phyloP scores from a whole-genome alignment of 805 yeast species.

The Ogataea minuta region DNA sequence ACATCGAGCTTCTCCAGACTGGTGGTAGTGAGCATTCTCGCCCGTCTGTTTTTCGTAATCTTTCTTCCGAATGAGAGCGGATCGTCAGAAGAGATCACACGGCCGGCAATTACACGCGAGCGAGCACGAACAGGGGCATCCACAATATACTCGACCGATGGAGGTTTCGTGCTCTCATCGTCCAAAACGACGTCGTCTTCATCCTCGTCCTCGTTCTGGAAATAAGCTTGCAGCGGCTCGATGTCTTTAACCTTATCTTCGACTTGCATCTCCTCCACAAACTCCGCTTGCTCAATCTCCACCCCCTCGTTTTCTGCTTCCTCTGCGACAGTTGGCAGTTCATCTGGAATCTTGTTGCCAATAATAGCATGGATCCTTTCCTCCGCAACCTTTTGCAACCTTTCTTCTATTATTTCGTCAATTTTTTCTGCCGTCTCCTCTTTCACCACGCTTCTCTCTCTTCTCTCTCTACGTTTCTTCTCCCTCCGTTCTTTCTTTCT shows the following conservation, averaged over 20 bases:
- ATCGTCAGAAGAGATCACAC: conserved; percentile 22
- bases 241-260: not conserved
- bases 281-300: conserved; percentile 5
- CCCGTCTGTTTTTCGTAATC: conserved; percentile 5
- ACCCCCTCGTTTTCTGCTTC: conserved; percentile 1
- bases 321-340: not conserved
- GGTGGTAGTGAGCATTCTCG: not conserved
- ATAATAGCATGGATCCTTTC: not conserved
- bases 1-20: conserved; percentile 1
- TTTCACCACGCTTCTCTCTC: conserved; percentile 3
- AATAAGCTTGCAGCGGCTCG: no score
- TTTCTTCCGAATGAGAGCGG: conserved; percentile 16
- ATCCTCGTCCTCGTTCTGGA: conserved; percentile 4
- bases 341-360: not conserved
- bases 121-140: not conserved
- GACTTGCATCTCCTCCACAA: conserved; percentile 5
- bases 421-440: not conserved
- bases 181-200: conserved; percentile 4
- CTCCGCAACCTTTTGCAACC: not conserved
- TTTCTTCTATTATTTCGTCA: conserved; percentile 4
- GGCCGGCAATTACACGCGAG: conserved; percentile 1
- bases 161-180: not conserved
- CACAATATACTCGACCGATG: not conserved
- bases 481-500: conserved; percentile 9
- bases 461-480: conserved; percentile 2